These are phyloP conservation scores for Coccinonectria pachysandricola DNA, from an alignment of 2,329 filamentous ascomycete genomes.

Conservation along the genomic window DNA sequence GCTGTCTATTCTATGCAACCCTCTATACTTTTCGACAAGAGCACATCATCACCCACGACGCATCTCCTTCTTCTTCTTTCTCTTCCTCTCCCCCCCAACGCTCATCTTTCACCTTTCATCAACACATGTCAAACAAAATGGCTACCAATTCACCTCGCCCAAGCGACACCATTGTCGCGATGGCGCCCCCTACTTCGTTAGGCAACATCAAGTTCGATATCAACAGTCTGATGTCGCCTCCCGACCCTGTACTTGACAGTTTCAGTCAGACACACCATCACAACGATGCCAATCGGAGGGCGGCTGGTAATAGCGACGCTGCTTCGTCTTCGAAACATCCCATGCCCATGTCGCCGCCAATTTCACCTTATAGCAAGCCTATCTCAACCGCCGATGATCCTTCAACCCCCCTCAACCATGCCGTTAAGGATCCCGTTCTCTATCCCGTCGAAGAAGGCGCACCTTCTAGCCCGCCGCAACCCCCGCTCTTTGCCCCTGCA, in stretches of 20 bases:
- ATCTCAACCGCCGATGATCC: conserved; percentile 24
- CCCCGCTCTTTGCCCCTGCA: conserved; percentile 38
- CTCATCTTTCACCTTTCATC: conserved; percentile 7
- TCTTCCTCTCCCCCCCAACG: conserved; percentile 5
- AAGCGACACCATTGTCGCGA: conserved; percentile 14
- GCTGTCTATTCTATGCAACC: conserved; percentile 14
- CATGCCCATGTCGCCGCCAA: conserved; percentile 45
- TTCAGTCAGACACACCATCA: conserved; percentile 29
- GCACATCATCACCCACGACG: conserved; percentile 9
- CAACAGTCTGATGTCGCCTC: conserved; percentile 51
- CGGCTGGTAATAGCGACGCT: conserved; percentile 15
- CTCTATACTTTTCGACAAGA: conserved; percentile 24
- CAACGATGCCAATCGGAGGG: conserved; percentile 10
- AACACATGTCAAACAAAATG: conserved; percentile 13
- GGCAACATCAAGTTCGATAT: conserved; percentile 36
- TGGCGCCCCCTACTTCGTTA: conserved; percentile 20
- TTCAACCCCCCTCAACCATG: conserved; percentile 18
- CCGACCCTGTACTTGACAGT: conserved; percentile 44
- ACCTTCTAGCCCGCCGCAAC: conserved; percentile 31
- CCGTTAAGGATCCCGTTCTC: conserved; percentile 45
- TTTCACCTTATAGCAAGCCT: conserved; percentile 38
- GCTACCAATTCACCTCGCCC: conserved; percentile 13
- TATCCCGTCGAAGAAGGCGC: conserved; percentile 38
- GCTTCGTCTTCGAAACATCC: conserved; percentile 22
- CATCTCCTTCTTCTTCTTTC: conserved; percentile 6